Base-by-base conservation (phyloP, 768 basidiomycete species). In the Atractiella rhizophila region DNA sequence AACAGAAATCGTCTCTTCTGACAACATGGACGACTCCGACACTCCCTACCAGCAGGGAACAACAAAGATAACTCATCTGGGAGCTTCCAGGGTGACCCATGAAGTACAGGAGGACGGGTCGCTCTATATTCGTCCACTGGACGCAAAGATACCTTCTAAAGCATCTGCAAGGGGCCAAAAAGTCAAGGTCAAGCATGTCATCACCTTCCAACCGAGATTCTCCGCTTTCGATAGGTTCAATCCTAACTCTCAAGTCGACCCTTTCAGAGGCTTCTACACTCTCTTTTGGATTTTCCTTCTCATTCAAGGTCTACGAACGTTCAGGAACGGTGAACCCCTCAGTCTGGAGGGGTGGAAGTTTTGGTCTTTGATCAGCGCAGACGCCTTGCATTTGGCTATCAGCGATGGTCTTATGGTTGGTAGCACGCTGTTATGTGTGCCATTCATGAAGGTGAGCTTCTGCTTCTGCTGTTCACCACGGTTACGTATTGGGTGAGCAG, bases 351-450 rank as follows among this genome's bases (percentile, higher is more conserved):
- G 74, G 33, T 64, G 81, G 43, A 66, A 64, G 5, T 94, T 98
- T 53, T 81, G 43, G 66, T 64, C 5, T 94, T 98, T 53, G 81
- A 75, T 98, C 57, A 85, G 82, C 0, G 68, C 72, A 40, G 79
- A 98, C 56, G 81, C 72, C 5, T 56, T 76, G 31, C 73, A 69
- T 0, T 70, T 98, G 4, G 85, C 82, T 1, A 52, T 86, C 20
- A 76, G 73, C 27, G 91, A 96, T 51, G 76, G 65, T 4, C 63
- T 79, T 23, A 71, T 98, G 40, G 79, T 91, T 4, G 59, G 68
- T 7, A 65, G 67, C 53, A 86, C 81, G 8, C 68, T 66, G 4
- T 33, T 64, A 18, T 83, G 77, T 50, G 80, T 94, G 2, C 75
- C 76, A 0, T 81, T 88, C 53, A 77, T 76, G 19, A 72, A 71